phyloP scores from a whole-genome alignment of 352 stramenopile species.

The Phytopythium ostracodes region DNA sequence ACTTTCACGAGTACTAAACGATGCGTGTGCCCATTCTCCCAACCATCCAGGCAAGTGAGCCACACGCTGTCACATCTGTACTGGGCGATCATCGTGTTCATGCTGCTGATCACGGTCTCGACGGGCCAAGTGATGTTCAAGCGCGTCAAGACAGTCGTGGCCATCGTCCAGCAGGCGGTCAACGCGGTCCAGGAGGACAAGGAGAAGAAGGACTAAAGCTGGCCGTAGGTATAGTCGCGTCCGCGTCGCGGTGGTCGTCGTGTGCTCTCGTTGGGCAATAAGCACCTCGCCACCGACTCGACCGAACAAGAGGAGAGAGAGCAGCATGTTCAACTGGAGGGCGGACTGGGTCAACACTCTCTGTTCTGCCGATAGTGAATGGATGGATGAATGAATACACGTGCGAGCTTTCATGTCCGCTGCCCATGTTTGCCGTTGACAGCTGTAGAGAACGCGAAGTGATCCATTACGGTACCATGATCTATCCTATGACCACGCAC shows the following conservation, averaged over 20 bases:
- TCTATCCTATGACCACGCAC: too few relatives aligned
- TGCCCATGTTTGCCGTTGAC: too few relatives aligned
- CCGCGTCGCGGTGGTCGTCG: background rate
- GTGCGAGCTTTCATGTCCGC: background rate
- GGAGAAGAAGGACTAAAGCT: conserved; percentile 59
- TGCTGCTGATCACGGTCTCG: conserved; percentile 79
- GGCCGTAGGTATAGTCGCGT: background rate
- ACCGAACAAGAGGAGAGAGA: background rate
- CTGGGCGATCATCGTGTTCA: conserved; percentile 86
- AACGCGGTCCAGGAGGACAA: conserved; percentile 52
- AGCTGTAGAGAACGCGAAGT: too few relatives aligned
- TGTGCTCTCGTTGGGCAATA: background rate
- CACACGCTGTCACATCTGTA: conserved; percentile 82
- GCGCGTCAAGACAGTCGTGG: conserved; percentile 70
- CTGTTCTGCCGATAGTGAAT: background rate
- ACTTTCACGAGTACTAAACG: background rate
- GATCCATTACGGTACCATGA: too few relatives aligned
- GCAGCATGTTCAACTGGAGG: background rate
- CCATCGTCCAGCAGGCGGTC: conserved; percentile 62
- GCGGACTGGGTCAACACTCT: background rate
- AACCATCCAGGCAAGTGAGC: conserved; percentile 64
- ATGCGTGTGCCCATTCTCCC: conserved; percentile 8
- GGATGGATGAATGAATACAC: background rate
- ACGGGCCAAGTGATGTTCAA: conserved; percentile 86
- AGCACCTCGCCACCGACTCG: background rate